Percentiles rank a stretch among this genome's conserved stretches.
Conservation (phyloP, 2,329 filamentous ascomycete species). For the Penicillium decumbens region DNA sequence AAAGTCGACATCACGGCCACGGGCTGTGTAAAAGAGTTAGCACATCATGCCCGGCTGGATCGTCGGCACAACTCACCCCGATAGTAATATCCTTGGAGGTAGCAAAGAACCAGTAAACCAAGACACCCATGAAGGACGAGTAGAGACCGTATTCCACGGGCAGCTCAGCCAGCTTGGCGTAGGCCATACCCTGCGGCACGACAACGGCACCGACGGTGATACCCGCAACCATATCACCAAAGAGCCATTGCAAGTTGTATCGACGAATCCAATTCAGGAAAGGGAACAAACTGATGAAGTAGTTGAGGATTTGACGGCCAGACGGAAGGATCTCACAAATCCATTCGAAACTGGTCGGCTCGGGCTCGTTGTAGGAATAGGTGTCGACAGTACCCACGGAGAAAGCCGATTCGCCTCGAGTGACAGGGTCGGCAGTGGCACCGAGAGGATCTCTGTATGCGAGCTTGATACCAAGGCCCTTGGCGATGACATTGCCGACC, state of each 20-base stretch:
- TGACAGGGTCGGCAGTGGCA: conserved; percentile 58
- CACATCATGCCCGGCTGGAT: not conserved
- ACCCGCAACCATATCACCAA: conserved; percentile 84
- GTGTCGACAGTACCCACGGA: conserved; percentile 68
- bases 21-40: conserved; percentile 52
- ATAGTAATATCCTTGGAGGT: conserved; percentile 93
- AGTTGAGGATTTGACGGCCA: conserved; percentile 51
- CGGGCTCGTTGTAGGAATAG: conserved; percentile 78
- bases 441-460: conserved; percentile 57
- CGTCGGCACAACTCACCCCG: conserved; percentile 11
- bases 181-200: conserved; percentile 96
- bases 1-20: conserved; percentile 94
- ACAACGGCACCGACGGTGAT: conserved; percentile 73
- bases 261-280: conserved; percentile 82
- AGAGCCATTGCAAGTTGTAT: conserved; percentile 86
- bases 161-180: conserved; percentile 76
- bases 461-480: conserved; percentile 75
- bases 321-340: conserved; percentile 61
- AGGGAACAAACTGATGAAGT: conserved; percentile 72
- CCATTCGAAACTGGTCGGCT: conserved; percentile 72
- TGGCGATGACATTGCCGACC: conserved; percentile 69
- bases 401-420: conserved; percentile 72
- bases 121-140: conserved; percentile 91
- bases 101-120: conserved; percentile 96
- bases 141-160: conserved; percentile 80